Evolutionary conservation across 148 eudicot species (phyloP).

Genomic region (Nepenthes mirabilis): DNA sequence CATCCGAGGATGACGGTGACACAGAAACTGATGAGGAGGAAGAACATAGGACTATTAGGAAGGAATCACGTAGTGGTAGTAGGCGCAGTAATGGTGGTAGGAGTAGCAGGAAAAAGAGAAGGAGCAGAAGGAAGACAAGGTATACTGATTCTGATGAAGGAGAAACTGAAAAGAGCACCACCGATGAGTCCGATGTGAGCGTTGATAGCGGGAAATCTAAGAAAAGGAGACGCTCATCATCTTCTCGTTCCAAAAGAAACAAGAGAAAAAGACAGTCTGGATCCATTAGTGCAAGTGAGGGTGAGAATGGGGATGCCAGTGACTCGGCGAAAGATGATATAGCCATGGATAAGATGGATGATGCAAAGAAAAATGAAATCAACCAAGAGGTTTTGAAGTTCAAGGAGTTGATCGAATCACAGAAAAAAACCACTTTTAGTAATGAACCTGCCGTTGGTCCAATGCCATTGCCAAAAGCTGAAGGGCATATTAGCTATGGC

Average conservation of each 20-base stretch:
- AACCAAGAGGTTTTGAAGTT: slow-evolving; percentile 36
- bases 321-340: slow-evolving; percentile 27
- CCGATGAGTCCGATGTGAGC: neutral
- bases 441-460: slow-evolving; percentile 74
- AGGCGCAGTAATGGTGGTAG: slow-evolving; percentile 17
- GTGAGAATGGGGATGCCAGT: slow-evolving; percentile 4
- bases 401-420: slow-evolving; percentile 48
- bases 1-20: slow-evolving; percentile 14
- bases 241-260: slow-evolving; percentile 21
- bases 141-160: slow-evolving; percentile 11
- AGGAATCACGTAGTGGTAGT: slow-evolving; percentile 18
- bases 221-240: slow-evolving; percentile 13
- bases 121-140: slow-evolving; percentile 10
- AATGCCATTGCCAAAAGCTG: slow-evolving; percentile 84
- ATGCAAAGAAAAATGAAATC: slow-evolving; percentile 19
- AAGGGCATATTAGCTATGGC: slow-evolving; percentile 96
- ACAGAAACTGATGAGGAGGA: slow-evolving; percentile 26
- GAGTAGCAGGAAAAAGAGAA: slow-evolving; percentile 17
- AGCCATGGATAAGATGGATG: slow-evolving; percentile 11
- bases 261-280: slow-evolving; percentile 28
- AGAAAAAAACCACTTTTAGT: slow-evolving; percentile 38
- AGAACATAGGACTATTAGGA: slow-evolving; percentile 28
- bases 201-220: slow-evolving; percentile 4
- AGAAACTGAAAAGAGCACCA: neutral
- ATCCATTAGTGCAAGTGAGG: slow-evolving; percentile 15